Evolutionary conservation across 2,329 filamentous ascomycete genomes (phyloP), one percentile per base, ranked within the genome.

Genomic region (Coniochaeta ligniaria): DNA sequence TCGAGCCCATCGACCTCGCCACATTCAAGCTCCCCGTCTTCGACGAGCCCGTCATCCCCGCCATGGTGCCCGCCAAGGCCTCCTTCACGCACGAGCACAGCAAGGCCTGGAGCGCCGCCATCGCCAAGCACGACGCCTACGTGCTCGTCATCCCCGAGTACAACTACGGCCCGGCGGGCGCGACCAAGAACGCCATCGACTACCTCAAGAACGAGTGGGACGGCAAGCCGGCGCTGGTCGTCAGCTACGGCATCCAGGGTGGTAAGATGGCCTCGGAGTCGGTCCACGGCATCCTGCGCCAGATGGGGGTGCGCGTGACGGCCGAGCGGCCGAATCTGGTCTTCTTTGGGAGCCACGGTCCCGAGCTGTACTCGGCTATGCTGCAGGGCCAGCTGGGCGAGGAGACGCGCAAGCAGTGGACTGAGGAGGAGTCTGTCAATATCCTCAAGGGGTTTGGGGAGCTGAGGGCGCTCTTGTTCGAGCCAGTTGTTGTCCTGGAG

Each of bases 141-240:
- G 67, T 84, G 36, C 71, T 83, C 56, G 75, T 83, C 50, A 74
- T 77, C n/a, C 76, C 79, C 1, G 77, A 83, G 68, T 87, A 86
- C 67, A 86, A 87, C 72, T 80, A 73, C 68, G 78, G 81, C 26
- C 71, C 84, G 6, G 74, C 83, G 0, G 83, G 78, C 0, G 76
- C 73, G 7, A 71, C 83, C 57, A 87, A 87, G 74, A 88, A 86
- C 66, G 83, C 84, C 6, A 77, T 88, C 60, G 85, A 87, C 68
- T 87, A 84, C 66, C 75, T 88, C 0, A 79, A 76, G 65, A 72
- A 85, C 65, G 83, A 86, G 67, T 86, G 82, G 80, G 76, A 70
- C 26, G 80, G 78, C 9, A 86, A 86, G 68, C 79, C 82, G 0
- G 76, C 75, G 20, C 71, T 73, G 55, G 74, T 86, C 60, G 76